These are phyloP conservation scores for Colletotrichum tofieldiae DNA, from an alignment of 2,329 filamentous ascomycete genomes.

Conservation along the genomic window DNA sequence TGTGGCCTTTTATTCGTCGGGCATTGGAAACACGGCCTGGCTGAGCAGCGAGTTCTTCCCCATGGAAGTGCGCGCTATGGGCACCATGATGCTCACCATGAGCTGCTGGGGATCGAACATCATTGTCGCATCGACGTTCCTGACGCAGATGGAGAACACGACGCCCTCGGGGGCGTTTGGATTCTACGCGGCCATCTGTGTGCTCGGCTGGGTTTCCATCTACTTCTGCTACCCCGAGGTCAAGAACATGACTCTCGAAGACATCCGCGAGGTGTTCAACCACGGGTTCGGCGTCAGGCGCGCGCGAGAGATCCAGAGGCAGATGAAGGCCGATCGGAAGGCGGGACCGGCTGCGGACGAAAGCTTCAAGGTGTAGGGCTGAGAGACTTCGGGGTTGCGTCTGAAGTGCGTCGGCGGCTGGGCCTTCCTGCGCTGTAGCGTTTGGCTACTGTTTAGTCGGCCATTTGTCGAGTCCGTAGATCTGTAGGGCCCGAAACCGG, in stretches of 20 bases:
- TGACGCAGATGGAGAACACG: conserved; percentile 65
- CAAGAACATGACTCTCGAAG: conserved; percentile 69
- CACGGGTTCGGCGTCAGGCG: conserved; percentile 63
- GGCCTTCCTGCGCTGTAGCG: not conserved
- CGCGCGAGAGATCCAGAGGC: conserved; percentile 56
- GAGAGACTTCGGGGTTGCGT: conserved; percentile 15
- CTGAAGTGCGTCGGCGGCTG: not conserved
- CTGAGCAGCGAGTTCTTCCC: conserved; percentile 63
- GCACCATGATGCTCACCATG: conserved; percentile 65
- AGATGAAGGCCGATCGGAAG: conserved; percentile 46
- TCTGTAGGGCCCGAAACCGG: not conserved
- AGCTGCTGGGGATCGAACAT: conserved; percentile 64
- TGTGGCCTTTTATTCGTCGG: conserved; percentile 60
- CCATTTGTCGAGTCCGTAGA: not conserved
- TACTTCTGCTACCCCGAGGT: conserved; percentile 69
- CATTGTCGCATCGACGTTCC: conserved; percentile 65
- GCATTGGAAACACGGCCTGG: conserved; percentile 65
- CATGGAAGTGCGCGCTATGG: conserved; percentile 63
- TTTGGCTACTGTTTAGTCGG: conserved; percentile 10
- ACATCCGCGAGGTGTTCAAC: conserved; percentile 66
- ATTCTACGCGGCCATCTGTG: conserved; percentile 66
- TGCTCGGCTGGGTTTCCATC: conserved; percentile 62
- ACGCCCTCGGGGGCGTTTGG: conserved; percentile 66
- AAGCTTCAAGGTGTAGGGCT: conserved; percentile 8
- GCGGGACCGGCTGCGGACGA: not conserved